phyloP scores from a whole-genome alignment of 2,329 filamentous ascomycete genomes.

The Thelonectria olida region DNA sequence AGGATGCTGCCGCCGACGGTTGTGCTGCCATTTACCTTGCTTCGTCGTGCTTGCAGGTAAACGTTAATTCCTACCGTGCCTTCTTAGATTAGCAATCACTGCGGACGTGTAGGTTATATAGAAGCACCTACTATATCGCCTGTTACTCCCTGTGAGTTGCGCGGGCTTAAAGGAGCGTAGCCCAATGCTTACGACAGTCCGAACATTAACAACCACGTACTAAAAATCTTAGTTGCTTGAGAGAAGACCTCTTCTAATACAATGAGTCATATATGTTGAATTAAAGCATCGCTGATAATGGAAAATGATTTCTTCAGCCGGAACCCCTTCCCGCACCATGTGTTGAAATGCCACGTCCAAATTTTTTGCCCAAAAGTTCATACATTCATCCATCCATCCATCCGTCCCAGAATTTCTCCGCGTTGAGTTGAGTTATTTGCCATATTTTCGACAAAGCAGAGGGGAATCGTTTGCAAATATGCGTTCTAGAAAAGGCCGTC shows the following conservation, averaged over 20 bases:
- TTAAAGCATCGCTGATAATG: constrained; percentile 15
- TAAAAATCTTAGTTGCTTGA: not conserved
- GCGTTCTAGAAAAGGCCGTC: constrained; percentile 83
- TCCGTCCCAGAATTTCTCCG: constrained; percentile 23
- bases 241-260: not conserved
- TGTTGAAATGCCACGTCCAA: constrained; percentile 42
- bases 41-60: no score
- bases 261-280: constrained; percentile 12
- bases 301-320: constrained; percentile 3
- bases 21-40: no score
- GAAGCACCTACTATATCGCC: no score
- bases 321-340: constrained; percentile 34
- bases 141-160: no score
- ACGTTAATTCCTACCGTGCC: no score
- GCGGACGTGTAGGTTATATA: no score
- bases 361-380: constrained; percentile 31
- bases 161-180: no score
- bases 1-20: no score
- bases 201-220: not conserved
- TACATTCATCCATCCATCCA: not conserved
- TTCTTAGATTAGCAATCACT: no score
- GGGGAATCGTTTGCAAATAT: constrained; percentile 1
- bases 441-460: not conserved
- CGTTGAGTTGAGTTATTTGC: constrained; percentile 38
- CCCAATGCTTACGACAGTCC: not conserved